Evolutionary conservation across 345 rosid genomes (phyloP), one percentile per base, ranked within the genome.

Genomic region (Salix koriyanagi): DNA sequence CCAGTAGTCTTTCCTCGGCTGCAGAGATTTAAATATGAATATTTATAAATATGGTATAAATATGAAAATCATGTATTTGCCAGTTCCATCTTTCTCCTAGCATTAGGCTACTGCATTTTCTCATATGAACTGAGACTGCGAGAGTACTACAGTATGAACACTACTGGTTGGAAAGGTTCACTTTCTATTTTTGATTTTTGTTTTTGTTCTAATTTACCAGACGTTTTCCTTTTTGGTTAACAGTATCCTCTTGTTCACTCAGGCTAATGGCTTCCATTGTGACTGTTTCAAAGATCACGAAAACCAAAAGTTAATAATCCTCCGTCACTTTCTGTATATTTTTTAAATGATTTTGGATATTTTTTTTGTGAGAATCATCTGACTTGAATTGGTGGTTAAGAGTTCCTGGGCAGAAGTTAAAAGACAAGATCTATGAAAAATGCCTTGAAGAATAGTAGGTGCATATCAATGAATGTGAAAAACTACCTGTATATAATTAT

Each of bases 1-100:
- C 25, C 69, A 87, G 85, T 94, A 90, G 84, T 28, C 32, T 37
- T 44, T 60, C 30, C 23, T 37, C 65, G 6, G 26, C 54, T 12
- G 8, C 56, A 64, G 34, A 32, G 34, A 32, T 32, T 0, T 32
- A 32, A 32, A 32, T 32, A 32, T 32, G 34, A 32, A 0, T 4
- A 28, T 28, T 26, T 26, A 32, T 4, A 32, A 32, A 56, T 39
- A 37, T 58, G 36, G 46, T 4, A 32, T 32, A 32, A 32, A 56
- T 39, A 37, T 58, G 36, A 66, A 58, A 36, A 42, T 44, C 9
- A 34, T 25, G 54, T 28, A 18, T 54, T 37, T 52, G 75, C 41
- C 15, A 23, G 30, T 70, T 67, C 41, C 44, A 61, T 70, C 15
- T 16, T 73, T 73, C 48, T 23, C 25, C 13, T 73, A 25, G 65